Base-by-base conservation (phyloP, 2,329 filamentous ascomycete species). In the Arachnomyces sp. region DNA sequence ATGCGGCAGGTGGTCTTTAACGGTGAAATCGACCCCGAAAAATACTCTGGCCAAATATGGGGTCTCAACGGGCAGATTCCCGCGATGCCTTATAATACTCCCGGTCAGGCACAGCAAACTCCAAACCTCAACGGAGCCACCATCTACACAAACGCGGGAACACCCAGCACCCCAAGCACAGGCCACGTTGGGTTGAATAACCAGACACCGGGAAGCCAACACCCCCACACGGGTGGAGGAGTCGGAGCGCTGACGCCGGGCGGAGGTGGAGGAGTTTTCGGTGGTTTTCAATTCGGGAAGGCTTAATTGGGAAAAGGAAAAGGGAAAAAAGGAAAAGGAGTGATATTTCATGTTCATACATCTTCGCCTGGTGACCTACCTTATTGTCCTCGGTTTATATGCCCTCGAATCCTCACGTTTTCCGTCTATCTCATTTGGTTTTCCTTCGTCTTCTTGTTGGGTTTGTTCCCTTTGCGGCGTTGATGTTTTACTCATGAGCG, bases 11-110 rank as follows among this genome's bases (percentile, higher is more conserved):
- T 86, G 57, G 86, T 96, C 49, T 96, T 94, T 66, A 82, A 84
- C 52, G 84, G 85, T 45, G 75, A 80, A 16, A 84, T 95, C 34
- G 80, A 86, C 5, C 78, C 85, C 21, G 84, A 74, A 28, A 73
- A 93, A 51, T 87, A 93, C 50, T 70, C 85, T 4, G 88, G 89
- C 44, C 90, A 93, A 64, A 88, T 95, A 52, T 96, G 90, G 85
- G 90, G 90, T 8, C 71, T 96, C 7, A 89, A 88, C 38, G 83
- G 66, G 74, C 84, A 50, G 78, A 83, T 62, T 69, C 76, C 64
- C 54, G 73, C 66, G n/a, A 51, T 72, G 52, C 59, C 52, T 28
- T 66, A 72, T 45, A 57, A 63, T 34, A 25, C 21, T 9, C 47
- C 53, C 6, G 61, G 63, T 47, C 52, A 68, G 43, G 57, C 67